These are phyloP conservation scores for Colletotrichum simmondsii DNA, from an alignment of 2,329 filamentous ascomycete species.

Conservation along the genomic window DNA sequence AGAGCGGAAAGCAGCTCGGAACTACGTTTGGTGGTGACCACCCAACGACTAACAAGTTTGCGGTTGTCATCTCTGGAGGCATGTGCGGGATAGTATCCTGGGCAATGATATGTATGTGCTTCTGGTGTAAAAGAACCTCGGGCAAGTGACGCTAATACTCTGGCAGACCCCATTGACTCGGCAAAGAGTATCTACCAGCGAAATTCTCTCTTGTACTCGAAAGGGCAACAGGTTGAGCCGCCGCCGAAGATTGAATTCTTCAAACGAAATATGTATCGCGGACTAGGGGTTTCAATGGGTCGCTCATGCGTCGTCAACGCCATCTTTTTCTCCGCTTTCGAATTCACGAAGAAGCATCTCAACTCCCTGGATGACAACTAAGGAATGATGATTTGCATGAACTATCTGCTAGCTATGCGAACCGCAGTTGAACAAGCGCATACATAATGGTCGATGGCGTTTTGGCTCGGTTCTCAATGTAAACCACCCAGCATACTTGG, in stretches of 20 bases:
- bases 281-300: slow-evolving; percentile 84
- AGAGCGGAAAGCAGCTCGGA: slow-evolving; percentile 84
- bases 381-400: slow-evolving; percentile 16
- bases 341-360: slow-evolving; percentile 80
- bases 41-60: slow-evolving; percentile 81
- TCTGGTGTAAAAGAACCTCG: not conserved
- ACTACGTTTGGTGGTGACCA: slow-evolving; percentile 78
- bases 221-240: slow-evolving; percentile 71
- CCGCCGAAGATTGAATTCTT: slow-evolving; percentile 83
- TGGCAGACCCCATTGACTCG: slow-evolving; percentile 76
- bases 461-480: slow-evolving; percentile 12
- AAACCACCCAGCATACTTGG: not conserved
- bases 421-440: slow-evolving; percentile 9
- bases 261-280: slow-evolving; percentile 82
- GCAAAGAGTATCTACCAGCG: slow-evolving; percentile 89
- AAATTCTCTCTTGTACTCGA: slow-evolving; percentile 77
- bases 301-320: slow-evolving; percentile 86
- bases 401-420: not conserved
- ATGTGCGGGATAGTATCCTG: slow-evolving; percentile 87
- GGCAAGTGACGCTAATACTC: slow-evolving; percentile 20
- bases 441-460: slow-evolving; percentile 11
- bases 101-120: slow-evolving; percentile 75
- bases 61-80: slow-evolving; percentile 82
- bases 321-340: slow-evolving; percentile 90
- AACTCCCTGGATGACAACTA: slow-evolving; percentile 61